A percentile compares a stretch with the other conserved stretches of the same genome.
phyloP scores from a whole-genome alignment of 2,329 filamentous ascomycete species.

The Leptosphaerulina australis region DNA sequence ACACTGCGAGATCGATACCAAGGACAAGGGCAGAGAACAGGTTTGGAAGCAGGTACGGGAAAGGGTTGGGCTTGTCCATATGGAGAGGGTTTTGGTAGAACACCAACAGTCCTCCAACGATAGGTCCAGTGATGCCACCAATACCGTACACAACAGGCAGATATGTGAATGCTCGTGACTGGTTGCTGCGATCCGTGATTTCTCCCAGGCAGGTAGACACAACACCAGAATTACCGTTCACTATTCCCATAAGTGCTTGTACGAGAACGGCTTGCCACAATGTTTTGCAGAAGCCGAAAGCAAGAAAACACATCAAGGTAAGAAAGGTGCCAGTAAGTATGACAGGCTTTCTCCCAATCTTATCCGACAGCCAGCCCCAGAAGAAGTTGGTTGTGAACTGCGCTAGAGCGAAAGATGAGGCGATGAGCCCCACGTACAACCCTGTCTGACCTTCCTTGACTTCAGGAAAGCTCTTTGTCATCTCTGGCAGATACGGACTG shows the following conservation, averaged over 20 bases:
- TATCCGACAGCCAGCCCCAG: conserved; percentile 85
- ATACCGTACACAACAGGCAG: conserved; percentile 95
- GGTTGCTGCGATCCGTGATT: conserved; percentile 92
- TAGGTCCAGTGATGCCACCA: conserved; percentile 89
- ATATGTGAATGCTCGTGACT: conserved; percentile 91
- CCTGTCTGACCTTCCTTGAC: conserved; percentile 74
- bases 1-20: conserved; percentile 71
- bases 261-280: conserved; percentile 86
- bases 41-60: conserved; percentile 87
- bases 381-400: conserved; percentile 92
- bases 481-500: conserved; percentile 89
- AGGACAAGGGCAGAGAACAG: conserved; percentile 76
- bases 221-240: conserved; percentile 94
- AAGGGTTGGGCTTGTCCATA: conserved; percentile 59
- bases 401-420: conserved; percentile 88
- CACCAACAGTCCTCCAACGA: conserved; percentile 85
- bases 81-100: conserved; percentile 64
- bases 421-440: conserved; percentile 87
- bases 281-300: conserved; percentile 83
- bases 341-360: conserved; percentile 79
- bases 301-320: conserved; percentile 78
- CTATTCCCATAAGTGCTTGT: conserved; percentile 86
- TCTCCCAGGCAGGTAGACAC: conserved; percentile 94
- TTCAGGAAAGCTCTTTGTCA: conserved; percentile 85
- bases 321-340: conserved; percentile 82